Percentiles rank a stretch among this genome's conserved stretches.
Conservation (phyloP, 306 rosid genomes). For the Cicer pinnatifidum region DNA sequence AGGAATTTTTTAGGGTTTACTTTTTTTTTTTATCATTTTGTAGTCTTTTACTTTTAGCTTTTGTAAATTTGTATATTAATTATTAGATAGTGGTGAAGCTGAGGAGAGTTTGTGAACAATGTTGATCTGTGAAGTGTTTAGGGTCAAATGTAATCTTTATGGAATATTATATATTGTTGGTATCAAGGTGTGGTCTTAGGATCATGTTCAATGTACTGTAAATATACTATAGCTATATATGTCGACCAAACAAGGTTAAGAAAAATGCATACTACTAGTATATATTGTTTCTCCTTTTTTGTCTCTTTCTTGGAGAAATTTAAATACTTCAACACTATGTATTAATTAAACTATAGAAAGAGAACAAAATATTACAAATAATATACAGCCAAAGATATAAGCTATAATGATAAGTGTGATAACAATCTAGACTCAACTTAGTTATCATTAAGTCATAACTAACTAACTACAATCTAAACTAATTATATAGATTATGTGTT, state of each 20-base stretch:
- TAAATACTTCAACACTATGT: neutral
- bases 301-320: conserved; percentile 17
- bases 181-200: neutral
- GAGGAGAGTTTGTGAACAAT: conserved; percentile 4
- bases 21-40: conserved; percentile 29
- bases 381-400: no score
- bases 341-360: no score
- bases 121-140: neutral
- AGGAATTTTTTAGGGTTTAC: conserved; percentile 31
- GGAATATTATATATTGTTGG: conserved; percentile 44
- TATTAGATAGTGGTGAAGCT: conserved; percentile 20
- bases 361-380: no score
- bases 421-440: no score
- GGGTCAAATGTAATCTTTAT: conserved; percentile 34
- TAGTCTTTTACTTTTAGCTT: conserved; percentile 35
- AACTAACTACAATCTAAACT: no score
- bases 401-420: no score
- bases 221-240: conserved; percentile 3
- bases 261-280: neutral
- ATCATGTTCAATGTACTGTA: neutral
- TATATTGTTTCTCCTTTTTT: neutral
- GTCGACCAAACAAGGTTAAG: conserved; percentile 18
- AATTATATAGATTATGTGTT: no score
- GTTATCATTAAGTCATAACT: no score
- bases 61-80: conserved; percentile 23